Evolutionary conservation across 176 grass and related monocot species (phyloP).

Genomic region (Bromus sterilis): DNA sequence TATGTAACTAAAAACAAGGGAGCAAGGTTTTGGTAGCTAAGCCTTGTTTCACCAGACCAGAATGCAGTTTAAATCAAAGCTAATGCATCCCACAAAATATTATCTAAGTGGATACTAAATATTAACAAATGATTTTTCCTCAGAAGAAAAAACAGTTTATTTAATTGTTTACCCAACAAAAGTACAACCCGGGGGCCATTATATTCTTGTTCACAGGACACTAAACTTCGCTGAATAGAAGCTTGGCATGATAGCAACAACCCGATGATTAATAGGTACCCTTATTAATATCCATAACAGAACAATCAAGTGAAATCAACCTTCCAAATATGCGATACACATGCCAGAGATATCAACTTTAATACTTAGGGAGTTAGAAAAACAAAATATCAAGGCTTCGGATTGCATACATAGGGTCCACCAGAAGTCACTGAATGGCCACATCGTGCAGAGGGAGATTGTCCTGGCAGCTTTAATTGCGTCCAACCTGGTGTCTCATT

Average conservation of each 20-base stretch:
- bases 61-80: neutral
- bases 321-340: neutral
- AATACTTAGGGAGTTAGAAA: constrained; percentile 4
- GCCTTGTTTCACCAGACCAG: constrained; percentile 6
- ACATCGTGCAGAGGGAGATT: constrained; percentile 73
- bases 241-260: neutral
- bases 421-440: constrained; percentile 93
- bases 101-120: neutral
- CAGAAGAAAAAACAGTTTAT: neutral
- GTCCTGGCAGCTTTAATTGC: constrained; percentile 88
- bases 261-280: neutral
- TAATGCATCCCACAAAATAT: neutral
- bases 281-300: neutral
- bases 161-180: neutral
- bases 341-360: neutral
- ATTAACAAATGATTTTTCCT: neutral
- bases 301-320: neutral
- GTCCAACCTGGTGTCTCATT: constrained; percentile 89
- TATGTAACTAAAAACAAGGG: constrained; percentile 1
- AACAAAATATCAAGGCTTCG: neutral
- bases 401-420: constrained; percentile 84
- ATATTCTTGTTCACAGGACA: neutral
- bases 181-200: neutral
- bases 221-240: neutral
- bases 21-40: neutral